Evolutionary conservation across 1,139 yeast species (phyloP).

Genomic region (Candida sp.): DNA sequence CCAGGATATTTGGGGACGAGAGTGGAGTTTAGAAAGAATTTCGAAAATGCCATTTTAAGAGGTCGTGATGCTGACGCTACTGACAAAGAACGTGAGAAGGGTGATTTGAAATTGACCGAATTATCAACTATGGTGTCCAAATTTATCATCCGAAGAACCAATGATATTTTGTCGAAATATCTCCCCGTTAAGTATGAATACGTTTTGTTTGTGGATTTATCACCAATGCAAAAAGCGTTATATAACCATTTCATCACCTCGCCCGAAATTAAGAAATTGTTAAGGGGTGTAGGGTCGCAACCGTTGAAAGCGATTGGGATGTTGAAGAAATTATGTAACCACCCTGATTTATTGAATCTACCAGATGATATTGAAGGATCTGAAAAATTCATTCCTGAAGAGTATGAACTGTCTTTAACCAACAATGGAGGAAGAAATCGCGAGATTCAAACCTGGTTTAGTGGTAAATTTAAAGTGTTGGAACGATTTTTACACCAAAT

Average conservation of each 20-base stretch:
- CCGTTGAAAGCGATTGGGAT: slow-evolving; percentile 90
- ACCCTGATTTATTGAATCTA: slow-evolving; percentile 78
- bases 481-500: slow-evolving; percentile 78
- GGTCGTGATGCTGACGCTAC: slow-evolving; percentile 93
- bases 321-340: slow-evolving; percentile 87
- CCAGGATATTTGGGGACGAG: slow-evolving; percentile 92
- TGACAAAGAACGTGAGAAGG: slow-evolving; percentile 69
- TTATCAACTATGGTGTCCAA: slow-evolving; percentile 77
- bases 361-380: slow-evolving; percentile 77
- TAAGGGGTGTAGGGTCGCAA: slow-evolving; percentile 75
- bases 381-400: slow-evolving; percentile 67
- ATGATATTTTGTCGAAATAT: slow-evolving; percentile 90
- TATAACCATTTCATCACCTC: slow-evolving; percentile 78
- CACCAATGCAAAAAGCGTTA: slow-evolving; percentile 71
- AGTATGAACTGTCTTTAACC: slow-evolving; percentile 45
- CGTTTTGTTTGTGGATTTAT: slow-evolving; percentile 82
- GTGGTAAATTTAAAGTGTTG: slow-evolving; percentile 63
- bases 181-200: slow-evolving; percentile 95
- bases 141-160: slow-evolving; percentile 92
- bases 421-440: slow-evolving; percentile 35
- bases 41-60: slow-evolving; percentile 72
- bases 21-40: slow-evolving; percentile 78
- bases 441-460: slow-evolving; percentile 58
- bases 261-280: slow-evolving; percentile 68
- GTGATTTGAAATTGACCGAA: slow-evolving; percentile 71